A percentile compares a stretch with the other conserved stretches of the same genome.
Evolutionary conservation across 371 early-diverging fungal species (phyloP).

Genomic region (Smittium culicis): DNA sequence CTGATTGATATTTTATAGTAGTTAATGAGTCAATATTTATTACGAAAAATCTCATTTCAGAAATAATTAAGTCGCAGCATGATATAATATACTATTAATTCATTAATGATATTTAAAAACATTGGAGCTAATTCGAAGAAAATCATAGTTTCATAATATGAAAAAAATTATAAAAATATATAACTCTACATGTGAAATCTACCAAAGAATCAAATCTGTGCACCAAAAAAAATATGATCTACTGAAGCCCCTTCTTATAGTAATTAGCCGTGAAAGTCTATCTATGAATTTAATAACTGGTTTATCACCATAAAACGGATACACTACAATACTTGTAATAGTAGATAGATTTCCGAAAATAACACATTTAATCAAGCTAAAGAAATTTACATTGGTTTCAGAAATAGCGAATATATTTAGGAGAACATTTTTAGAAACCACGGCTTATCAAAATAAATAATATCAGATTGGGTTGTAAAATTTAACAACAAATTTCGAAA

Average conservation of each 20-base stretch:
- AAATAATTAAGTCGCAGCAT: slow-evolving; percentile 12
- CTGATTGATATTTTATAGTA: not conserved
- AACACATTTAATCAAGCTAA: slow-evolving; percentile 19
- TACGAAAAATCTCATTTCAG: not conserved
- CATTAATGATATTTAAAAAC: slow-evolving; percentile 18
- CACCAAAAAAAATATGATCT: slow-evolving; percentile 14
- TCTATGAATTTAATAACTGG: slow-evolving; percentile 30
- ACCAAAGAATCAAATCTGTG: slow-evolving; percentile 25
- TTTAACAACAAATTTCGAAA: slow-evolving; percentile 32
- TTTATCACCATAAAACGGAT: slow-evolving; percentile 18
- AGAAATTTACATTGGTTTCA: slow-evolving; percentile 13
- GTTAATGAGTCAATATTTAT: not conserved
- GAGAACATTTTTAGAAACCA: slow-evolving; percentile 21
- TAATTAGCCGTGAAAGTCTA: slow-evolving; percentile 14
- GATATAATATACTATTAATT: slow-evolving; percentile 4
- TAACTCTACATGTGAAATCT: slow-evolving; percentile 31
- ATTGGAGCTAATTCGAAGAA: slow-evolving; percentile 21
- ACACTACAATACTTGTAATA: slow-evolving; percentile 25
- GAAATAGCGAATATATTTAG: slow-evolving; percentile 18
- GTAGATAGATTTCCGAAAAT: slow-evolving; percentile 26
- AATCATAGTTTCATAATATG: slow-evolving; percentile 35
- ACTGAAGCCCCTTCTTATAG: slow-evolving; percentile 17
- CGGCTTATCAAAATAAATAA: slow-evolving; percentile 25
- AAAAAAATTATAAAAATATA: slow-evolving; percentile 25
- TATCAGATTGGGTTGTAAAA: slow-evolving; percentile 31